phyloP scores from a whole-genome alignment of 345 rosid species.

The Diplotaxis tenuifolia region DNA sequence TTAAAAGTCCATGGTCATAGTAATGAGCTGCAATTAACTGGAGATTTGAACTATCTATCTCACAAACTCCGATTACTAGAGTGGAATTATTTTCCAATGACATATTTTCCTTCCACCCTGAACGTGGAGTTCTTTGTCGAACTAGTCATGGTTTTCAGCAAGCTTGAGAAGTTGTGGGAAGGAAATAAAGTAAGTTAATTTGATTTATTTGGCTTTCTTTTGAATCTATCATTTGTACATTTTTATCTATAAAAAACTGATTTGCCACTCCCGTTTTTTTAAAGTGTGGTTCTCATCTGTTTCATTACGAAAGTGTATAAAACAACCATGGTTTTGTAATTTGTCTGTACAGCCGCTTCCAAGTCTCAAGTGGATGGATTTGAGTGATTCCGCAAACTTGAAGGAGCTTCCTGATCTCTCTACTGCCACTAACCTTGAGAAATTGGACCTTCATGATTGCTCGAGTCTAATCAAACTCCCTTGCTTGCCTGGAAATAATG shows the following conservation, averaged over 20 bases:
- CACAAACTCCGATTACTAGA: conserved; percentile 9
- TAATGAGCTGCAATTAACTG: not conserved
- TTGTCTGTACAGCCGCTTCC: conserved; percentile 7
- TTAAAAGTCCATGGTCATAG: not conserved
- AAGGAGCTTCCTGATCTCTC: conserved; percentile 9
- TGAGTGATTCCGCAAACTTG: conserved; percentile 4
- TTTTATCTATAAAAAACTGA: not conserved
- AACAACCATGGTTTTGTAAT: not conserved
- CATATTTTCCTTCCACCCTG: conserved; percentile 5
- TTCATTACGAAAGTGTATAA: not conserved
- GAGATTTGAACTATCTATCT: not conserved
- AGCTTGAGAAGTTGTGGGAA: conserved; percentile 28
- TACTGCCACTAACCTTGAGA: not conserved
- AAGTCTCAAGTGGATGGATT: conserved; percentile 20
- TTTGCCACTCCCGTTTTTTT: too few species aligned
- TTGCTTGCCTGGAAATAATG: not conserved
- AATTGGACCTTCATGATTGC: not conserved
- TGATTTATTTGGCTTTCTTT: not conserved
- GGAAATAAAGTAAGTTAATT: conserved; percentile 6
- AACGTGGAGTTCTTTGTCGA: conserved; percentile 7
- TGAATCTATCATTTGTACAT: not conserved
- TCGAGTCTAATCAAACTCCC: not conserved
- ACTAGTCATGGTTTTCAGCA: not conserved
- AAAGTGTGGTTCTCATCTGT: not conserved
- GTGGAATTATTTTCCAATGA: conserved; percentile 14